A percentile compares a stretch with the other conserved stretches of the same genome.
Conservation (phyloP, 495 filamentous ascomycete genomes). For the Podospora pseudoanserina region DNA sequence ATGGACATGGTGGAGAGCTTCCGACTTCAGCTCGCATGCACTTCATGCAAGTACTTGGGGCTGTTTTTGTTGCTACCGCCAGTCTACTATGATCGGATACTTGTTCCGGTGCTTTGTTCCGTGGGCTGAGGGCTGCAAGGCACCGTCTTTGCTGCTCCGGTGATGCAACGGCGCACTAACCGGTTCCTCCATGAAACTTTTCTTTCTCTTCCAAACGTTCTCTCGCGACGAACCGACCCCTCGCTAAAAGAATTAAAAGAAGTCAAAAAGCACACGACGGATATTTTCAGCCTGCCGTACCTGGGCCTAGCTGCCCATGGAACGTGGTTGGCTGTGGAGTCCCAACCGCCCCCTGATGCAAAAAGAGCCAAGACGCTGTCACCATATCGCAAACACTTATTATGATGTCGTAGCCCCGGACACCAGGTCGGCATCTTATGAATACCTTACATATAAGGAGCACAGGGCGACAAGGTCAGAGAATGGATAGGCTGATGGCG, state of each 20-base stretch:
- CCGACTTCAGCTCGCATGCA: not conserved
- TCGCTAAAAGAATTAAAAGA: not conserved
- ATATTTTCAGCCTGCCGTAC: constrained; percentile 1
- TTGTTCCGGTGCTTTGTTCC: not conserved
- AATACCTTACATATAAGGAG: not conserved
- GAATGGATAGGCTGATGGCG: not conserved
- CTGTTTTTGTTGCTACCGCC: not conserved
- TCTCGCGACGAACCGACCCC: not conserved
- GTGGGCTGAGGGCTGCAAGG: not conserved
- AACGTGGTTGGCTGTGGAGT: constrained; percentile 5
- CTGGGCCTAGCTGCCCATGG: not conserved
- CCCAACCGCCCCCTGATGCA: not conserved
- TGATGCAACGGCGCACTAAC: not conserved
- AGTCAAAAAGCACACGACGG: not conserved
- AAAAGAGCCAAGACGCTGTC: not conserved
- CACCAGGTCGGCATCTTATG: not conserved
- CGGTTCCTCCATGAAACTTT: not conserved
- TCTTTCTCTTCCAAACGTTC: not conserved
- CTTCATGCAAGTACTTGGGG: not conserved
- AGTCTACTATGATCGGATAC: not conserved
- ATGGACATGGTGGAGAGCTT: too few species aligned
- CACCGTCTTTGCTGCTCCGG: not conserved
- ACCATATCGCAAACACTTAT: constrained; percentile 14
- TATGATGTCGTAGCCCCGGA: constrained; percentile 20
- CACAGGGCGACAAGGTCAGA: not conserved